Evolutionary conservation across 192 early-diverging fungal genomes (phyloP).

Genomic region (Podila clonocystis): DNA sequence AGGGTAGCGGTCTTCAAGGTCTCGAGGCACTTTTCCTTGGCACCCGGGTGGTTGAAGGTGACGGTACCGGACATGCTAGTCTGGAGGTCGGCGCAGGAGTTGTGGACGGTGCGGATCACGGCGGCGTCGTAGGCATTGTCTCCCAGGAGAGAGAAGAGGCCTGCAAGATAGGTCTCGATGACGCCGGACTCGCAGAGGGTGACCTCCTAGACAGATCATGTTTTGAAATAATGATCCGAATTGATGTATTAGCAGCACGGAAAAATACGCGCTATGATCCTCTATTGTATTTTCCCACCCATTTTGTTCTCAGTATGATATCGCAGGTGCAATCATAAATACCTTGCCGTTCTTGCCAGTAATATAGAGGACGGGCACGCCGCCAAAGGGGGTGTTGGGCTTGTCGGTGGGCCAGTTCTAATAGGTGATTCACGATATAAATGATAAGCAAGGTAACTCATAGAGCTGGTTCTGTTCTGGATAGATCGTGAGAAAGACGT

Average conservation of each 20-base stretch:
- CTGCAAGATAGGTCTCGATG: background rate
- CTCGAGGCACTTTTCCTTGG: background rate
- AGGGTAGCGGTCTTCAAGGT: background rate
- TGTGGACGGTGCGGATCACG: background rate
- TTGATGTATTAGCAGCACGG: background rate
- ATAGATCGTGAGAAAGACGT: too few species aligned
- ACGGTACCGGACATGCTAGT: background rate
- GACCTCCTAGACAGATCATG: background rate
- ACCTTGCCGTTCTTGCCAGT: constrained; percentile 12
- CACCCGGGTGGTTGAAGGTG: background rate
- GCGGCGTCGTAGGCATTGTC: background rate
- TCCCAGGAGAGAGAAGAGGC: background rate
- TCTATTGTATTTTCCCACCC: background rate
- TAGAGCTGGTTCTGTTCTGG: background rate
- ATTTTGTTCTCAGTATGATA: background rate
- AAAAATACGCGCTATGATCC: background rate
- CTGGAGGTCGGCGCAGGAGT: background rate
- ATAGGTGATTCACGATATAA: background rate
- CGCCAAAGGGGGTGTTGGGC: constrained; percentile 5
- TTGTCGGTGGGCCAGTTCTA: constrained; percentile 12
- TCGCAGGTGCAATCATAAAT: background rate
- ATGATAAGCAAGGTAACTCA: background rate
- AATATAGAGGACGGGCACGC: constrained; percentile 5
- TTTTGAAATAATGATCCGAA: too few species aligned
- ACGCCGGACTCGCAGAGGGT: background rate